Evolutionary conservation across 2,329 filamentous ascomycete species (phyloP), one percentile per base, ranked within the genome.

Genomic region (Endothia cerciana): DNA sequence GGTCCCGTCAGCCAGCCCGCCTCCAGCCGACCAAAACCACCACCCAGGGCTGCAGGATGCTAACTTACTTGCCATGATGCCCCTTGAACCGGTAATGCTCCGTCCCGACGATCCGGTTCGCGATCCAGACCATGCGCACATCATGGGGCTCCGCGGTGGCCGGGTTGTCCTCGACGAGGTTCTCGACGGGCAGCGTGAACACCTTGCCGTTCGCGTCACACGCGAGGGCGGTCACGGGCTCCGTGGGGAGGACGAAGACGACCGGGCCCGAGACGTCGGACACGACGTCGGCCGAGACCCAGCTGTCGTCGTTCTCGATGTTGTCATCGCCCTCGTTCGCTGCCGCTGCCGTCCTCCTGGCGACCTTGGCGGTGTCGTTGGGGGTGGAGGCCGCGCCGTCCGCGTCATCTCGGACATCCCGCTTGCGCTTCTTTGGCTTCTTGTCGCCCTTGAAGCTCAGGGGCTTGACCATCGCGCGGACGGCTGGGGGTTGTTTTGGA

Each of bases 371-470:
- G 71, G 53, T 87, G 82, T 53, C 80, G 80, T 62, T 83, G 81
- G 58, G 85, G 79, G 72, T 91, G 88, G 85, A 97, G 97, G 77
- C 93, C 87, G 40, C 60, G 38, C 19, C 63, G 40, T 49, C 66
- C 17, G 60, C 66, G 19, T 68, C 66, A 38, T 66, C 63, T 59
- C 57, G 55, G 60, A 41, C 60, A 40, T 66, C 66, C 64, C 66
- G 62, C 66, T 63, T 66, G 10, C 66, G 65, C 60, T 68, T 68
- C 60, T 83, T 97, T 97, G 87, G 81, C 81, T 95, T 95, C 79
- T 96, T 97, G 81, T 99, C 95, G 83, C 95, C 95, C 81, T 99
- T 99, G 85, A 99, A 99, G 59, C 88, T 84, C 66, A 99, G 86
- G 58, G 94, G 89, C 77, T 97, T 97, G 72, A 97, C 90, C 91